Conservation (phyloP, 2,329 filamentous ascomycete species). For the Aspergillus neoniger region DNA sequence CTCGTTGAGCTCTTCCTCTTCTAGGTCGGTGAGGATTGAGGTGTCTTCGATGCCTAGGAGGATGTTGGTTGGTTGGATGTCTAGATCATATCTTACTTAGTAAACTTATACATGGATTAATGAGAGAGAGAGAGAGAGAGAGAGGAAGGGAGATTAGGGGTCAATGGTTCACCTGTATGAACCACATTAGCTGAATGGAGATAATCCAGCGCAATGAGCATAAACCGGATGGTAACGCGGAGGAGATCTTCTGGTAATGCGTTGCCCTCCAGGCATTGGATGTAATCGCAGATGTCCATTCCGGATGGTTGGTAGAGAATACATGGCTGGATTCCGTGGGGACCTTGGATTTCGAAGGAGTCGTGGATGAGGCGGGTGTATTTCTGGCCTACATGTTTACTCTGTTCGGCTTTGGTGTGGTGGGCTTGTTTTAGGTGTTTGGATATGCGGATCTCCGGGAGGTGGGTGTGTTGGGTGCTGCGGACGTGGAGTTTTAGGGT, state of each 20-base stretch:
- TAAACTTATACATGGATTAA: no score
- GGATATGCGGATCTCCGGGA: constrained; percentile 29
- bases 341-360: constrained; percentile 31
- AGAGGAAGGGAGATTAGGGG: background rate
- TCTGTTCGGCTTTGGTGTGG: background rate
- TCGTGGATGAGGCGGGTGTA: constrained; percentile 30
- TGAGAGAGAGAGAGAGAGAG: no score
- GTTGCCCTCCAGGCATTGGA: constrained; percentile 24
- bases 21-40: constrained; percentile 36
- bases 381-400: constrained; percentile 22
- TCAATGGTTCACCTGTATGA: constrained; percentile 26
- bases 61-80: constrained; percentile 47
- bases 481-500: constrained; percentile 23
- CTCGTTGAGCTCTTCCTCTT: constrained; percentile 39
- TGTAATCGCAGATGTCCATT: constrained; percentile 24
- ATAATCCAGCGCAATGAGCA: constrained; percentile 83
- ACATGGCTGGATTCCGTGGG: constrained; percentile 26
- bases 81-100: constrained; percentile 15
- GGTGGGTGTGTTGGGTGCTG: constrained; percentile 1
- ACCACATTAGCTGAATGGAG: constrained; percentile 75
- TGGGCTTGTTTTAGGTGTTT: constrained; percentile 24
- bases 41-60: constrained; percentile 41
- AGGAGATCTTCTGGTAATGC: constrained; percentile 26
- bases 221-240: constrained; percentile 66
- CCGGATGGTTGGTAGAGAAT: constrained; percentile 28